These are phyloP conservation scores for Fusarium phyllophilum DNA, from an alignment of 2,329 filamentous ascomycete species.

Conservation along the genomic window DNA sequence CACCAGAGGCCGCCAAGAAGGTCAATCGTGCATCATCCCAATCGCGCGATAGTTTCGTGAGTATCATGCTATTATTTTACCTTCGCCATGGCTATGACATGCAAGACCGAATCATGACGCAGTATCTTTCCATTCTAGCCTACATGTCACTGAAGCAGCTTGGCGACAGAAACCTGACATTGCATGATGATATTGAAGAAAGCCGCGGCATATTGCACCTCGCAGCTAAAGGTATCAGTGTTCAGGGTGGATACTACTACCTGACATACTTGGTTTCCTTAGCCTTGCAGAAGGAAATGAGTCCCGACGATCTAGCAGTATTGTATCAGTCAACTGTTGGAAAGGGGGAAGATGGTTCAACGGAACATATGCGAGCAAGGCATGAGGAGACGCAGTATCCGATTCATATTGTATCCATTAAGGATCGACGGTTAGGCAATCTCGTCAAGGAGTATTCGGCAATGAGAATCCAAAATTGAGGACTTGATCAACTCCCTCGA, in stretches of 20 bases:
- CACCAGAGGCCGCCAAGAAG: not conserved
- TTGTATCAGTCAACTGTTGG: not conserved
- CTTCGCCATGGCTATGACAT: not conserved
- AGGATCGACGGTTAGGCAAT: not conserved
- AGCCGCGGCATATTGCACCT: not conserved
- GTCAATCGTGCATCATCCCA: not conserved
- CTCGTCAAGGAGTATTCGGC: not conserved
- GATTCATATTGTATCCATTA: not conserved
- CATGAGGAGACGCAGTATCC: not conserved
- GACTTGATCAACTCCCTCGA: not conserved
- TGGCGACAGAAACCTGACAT: not conserved
- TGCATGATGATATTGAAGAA: not conserved
- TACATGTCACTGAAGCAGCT: not conserved
- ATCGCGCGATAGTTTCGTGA: not conserved
- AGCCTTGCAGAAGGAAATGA: not conserved
- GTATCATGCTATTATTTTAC: not conserved
- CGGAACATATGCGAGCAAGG: not conserved
- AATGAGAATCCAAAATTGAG: not conserved
- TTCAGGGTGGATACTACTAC: not conserved
- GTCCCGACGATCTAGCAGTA: not conserved
- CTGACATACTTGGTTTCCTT: not conserved
- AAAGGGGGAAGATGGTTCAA: not conserved
- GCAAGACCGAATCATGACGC: not conserved
- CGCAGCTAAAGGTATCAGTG: not conserved
- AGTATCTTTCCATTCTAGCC: not conserved